phyloP scores from a whole-genome alignment of 345 rosid genomes.

The Gossypium mustelinum region DNA sequence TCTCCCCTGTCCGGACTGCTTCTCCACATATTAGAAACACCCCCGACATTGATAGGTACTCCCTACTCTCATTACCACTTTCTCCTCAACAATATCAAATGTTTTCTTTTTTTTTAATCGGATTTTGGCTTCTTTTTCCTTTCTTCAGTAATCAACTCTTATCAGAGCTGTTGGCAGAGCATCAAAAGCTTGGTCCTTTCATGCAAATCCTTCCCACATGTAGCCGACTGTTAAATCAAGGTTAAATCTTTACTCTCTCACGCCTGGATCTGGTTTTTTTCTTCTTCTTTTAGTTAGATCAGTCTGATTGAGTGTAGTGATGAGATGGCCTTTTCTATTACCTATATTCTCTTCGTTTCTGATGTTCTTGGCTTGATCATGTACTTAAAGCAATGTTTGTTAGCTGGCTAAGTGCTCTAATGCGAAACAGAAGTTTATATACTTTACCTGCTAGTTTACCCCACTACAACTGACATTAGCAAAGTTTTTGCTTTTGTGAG shows the following conservation, averaged over 20 bases:
- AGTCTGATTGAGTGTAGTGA: conserved; percentile 9
- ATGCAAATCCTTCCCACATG: conserved; percentile 88
- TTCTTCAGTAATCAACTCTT: conserved; percentile 63
- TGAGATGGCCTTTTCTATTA: background rate
- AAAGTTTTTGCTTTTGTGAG: background rate
- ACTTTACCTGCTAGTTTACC: background rate
- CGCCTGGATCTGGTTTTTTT: conserved; percentile 59
- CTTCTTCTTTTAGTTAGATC: conserved; percentile 16
- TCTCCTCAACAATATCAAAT: background rate
- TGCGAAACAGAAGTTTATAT: background rate
- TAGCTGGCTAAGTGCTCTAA: background rate
- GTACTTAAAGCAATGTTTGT: background rate
- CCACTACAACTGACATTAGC: background rate
- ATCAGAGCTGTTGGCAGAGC: conserved; percentile 85
- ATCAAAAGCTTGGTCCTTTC: conserved; percentile 97
- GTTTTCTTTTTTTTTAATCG: conserved; percentile 5
- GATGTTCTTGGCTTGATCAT: conserved; percentile 17
- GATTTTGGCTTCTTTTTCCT: conserved; percentile 11
- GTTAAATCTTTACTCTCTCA: conserved; percentile 33
- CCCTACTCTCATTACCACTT: background rate
- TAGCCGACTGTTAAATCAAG: conserved; percentile 92
- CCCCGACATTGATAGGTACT: conserved; percentile 82
- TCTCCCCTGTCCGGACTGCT: conserved; percentile 94
- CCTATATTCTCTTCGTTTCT: background rate
- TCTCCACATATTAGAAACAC: conserved; percentile 93